Percentiles rank a stretch among this genome's conserved stretches.
phyloP scores from a whole-genome alignment of 257 asterid genomes.

The Fraxinus cuspidata region DNA sequence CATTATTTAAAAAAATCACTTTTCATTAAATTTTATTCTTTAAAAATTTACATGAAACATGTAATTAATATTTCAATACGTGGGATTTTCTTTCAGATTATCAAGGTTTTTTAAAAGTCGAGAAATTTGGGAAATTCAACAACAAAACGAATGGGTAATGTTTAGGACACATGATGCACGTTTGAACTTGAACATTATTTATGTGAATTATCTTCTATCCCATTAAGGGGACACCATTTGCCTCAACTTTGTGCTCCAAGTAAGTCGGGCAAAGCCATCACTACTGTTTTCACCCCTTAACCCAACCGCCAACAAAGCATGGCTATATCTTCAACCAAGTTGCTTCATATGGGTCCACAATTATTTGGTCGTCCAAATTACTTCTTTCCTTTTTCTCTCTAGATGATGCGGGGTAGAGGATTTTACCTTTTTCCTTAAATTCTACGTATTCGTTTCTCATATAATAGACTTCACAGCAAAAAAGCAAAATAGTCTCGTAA shows the following conservation, averaged over 20 bases:
- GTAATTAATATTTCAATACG: no score
- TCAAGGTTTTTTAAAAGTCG: no score
- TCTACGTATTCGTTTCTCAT: no score
- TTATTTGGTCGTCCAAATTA: neutral
- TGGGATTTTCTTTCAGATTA: no score
- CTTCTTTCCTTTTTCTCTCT: neutral
- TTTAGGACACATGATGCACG: neutral
- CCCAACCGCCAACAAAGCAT: constrained; percentile 31
- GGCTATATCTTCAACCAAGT: constrained; percentile 28
- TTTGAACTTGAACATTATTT: constrained; percentile 1
- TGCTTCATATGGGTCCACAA: constrained; percentile 12
- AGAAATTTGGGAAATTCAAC: no score
- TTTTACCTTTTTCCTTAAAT: no score
- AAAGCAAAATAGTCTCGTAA: no score
- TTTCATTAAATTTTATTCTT: no score
- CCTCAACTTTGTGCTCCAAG: constrained; percentile 37
- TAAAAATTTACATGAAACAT: no score
- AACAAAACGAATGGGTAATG: neutral
- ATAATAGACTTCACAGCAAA: no score
- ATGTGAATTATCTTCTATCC: neutral
- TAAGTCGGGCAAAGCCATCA: constrained; percentile 34
- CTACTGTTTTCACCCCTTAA: constrained; percentile 25
- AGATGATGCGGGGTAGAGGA: neutral
- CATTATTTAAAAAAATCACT: no score
- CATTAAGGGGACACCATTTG: constrained; percentile 27